phyloP scores from a whole-genome alignment of 805 yeast genomes.

The Cyberlindnera bimundalis region DNA sequence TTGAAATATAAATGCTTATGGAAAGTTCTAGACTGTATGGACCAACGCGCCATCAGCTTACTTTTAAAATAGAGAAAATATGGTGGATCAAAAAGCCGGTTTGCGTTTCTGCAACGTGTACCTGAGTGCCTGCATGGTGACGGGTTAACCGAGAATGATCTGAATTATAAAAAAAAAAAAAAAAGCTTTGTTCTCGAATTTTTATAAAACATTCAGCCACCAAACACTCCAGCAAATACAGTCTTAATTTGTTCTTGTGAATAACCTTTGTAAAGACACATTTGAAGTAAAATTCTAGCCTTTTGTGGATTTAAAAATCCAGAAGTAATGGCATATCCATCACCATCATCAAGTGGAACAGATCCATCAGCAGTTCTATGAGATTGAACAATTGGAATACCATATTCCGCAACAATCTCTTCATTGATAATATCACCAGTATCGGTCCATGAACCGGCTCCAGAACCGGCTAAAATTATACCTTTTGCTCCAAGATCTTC shows the following conservation, averaged over 20 bases:
- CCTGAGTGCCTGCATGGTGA: too few species aligned
- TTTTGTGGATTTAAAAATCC: slow-evolving; percentile 67
- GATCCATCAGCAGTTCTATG: slow-evolving; percentile 66
- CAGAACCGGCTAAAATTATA: slow-evolving; percentile 62
- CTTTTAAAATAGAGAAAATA: too few species aligned
- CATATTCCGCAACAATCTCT: slow-evolving; percentile 31
- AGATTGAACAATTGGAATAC: slow-evolving; percentile 55
- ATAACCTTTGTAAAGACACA: slow-evolving; percentile 42
- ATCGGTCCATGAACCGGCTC: slow-evolving; percentile 52
- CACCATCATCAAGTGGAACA: slow-evolving; percentile 51
- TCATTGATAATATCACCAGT: slow-evolving; percentile 45
- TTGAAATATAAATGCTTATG: too few species aligned
- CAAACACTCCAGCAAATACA: slow-evolving; percentile 39
- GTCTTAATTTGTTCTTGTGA: slow-evolving; percentile 32
- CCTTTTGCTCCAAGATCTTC: slow-evolving; percentile 46
- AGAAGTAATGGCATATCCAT: slow-evolving; percentile 43
- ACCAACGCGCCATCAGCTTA: too few species aligned
- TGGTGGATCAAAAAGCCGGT: too few species aligned
- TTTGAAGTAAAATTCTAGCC: slow-evolving; percentile 53
- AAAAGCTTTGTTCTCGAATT: too few species aligned
- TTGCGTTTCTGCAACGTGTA: too few species aligned
- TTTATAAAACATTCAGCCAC: slow-evolving; percentile 29
- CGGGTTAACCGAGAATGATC: background rate
- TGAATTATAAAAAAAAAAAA: too few species aligned
- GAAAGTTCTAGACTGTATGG: too few species aligned